Conservation (phyloP, 164 flowering plant genomes). For the Umbellularia californica region DNA sequence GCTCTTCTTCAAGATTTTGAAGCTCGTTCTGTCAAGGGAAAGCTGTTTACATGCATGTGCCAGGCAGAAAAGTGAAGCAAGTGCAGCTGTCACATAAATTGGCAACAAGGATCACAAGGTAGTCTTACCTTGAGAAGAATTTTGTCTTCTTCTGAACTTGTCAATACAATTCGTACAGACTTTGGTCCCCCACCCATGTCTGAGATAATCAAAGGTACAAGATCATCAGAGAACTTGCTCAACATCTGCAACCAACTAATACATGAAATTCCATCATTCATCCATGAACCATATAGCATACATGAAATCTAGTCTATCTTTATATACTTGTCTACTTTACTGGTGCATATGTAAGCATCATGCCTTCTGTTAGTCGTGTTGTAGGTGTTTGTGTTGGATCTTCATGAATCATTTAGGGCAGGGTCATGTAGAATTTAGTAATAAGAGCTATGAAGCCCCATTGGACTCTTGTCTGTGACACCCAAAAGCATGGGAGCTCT, state of each 20-base stretch:
- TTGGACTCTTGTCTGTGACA: no score
- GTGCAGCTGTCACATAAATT: not conserved
- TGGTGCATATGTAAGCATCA: not conserved
- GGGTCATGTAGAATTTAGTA: no score
- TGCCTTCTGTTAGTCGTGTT: no score
- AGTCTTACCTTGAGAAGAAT: constrained; percentile 46
- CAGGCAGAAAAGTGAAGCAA: not conserved
- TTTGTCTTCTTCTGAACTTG: constrained; percentile 75
- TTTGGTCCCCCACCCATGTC: constrained; percentile 53
- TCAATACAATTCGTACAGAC: constrained; percentile 61
- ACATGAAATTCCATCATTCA: not conserved
- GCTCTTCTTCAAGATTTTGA: constrained; percentile 52
- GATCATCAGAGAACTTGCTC: constrained; percentile 49
- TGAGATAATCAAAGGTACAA: constrained; percentile 65
- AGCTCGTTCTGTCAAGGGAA: constrained; percentile 50
- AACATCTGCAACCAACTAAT: constrained; percentile 44
- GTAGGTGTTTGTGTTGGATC: no score
- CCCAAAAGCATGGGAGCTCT: no score
- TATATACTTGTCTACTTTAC: not conserved
- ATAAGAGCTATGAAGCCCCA: no score
- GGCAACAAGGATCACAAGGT: not conserved
- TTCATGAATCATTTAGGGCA: no score
- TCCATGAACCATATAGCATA: not conserved
- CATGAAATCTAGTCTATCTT: not conserved
- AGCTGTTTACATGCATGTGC: not conserved